A percentile compares a stretch with the other conserved stretches of the same genome.
phyloP scores from a whole-genome alignment of 1,284 basidiomycete species.

The Leccinum subrobustum region DNA sequence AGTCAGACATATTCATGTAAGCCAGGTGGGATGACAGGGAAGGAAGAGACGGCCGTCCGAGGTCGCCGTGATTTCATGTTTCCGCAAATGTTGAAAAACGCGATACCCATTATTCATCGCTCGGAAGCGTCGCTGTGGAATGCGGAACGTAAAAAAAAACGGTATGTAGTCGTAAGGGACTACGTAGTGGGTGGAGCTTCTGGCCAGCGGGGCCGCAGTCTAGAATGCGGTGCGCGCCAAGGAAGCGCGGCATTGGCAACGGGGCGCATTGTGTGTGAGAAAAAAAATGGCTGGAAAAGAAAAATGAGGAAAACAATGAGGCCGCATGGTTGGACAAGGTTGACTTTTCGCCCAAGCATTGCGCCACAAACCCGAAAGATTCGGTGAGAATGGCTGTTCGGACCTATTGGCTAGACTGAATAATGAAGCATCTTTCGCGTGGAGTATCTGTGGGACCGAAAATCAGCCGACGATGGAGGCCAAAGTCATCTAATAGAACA shows the following conservation, averaged over 20 bases:
- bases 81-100: slow-evolving; percentile 14
- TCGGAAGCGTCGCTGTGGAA: slow-evolving; percentile 3
- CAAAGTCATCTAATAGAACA: background rate
- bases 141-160: slow-evolving; percentile 2
- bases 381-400: slow-evolving; percentile 1
- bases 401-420: background rate
- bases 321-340: slow-evolving; percentile 7
- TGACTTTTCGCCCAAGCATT: background rate
- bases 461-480: background rate
- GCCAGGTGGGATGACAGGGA: background rate
- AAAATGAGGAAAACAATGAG: background rate
- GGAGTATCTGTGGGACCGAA: slow-evolving; percentile 3
- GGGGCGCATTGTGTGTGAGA: slow-evolving; percentile 1
- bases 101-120: background rate
- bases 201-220: slow-evolving; percentile 1
- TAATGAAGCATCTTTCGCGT: background rate
- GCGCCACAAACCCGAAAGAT: slow-evolving; percentile 22
- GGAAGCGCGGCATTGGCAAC: slow-evolving; percentile 1
- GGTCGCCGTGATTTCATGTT: background rate
- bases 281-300: background rate
- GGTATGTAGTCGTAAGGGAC: slow-evolving; percentile 6
- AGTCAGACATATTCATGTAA: slow-evolving; percentile 8
- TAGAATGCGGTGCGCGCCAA: slow-evolving; percentile 6
- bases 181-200: slow-evolving; percentile 10
- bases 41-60: background rate